Percentiles rank a stretch among this genome's conserved stretches.
Evolutionary conservation across 1,139 yeast genomes (phyloP).

Genomic region (Scheffersomyces segobiensis): DNA sequence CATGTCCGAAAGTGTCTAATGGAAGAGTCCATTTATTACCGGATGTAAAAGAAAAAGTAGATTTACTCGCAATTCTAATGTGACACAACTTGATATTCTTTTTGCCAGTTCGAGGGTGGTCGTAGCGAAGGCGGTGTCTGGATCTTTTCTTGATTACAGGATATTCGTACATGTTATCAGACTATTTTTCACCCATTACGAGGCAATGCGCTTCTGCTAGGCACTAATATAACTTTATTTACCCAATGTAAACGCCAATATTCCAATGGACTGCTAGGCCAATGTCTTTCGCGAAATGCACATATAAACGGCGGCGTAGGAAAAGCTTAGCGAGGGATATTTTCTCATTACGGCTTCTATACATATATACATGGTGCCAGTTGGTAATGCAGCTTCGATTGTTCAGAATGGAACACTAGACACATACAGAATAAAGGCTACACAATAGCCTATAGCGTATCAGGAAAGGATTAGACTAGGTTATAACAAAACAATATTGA

Average conservation of each 20-base stretch:
- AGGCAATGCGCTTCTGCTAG: background rate
- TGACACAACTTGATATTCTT: background rate
- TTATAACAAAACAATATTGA: background rate
- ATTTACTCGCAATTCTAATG: background rate
- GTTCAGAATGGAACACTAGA: no score
- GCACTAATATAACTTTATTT: background rate
- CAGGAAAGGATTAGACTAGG: background rate
- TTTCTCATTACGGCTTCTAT: background rate
- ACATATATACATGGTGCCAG: background rate
- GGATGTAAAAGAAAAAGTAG: background rate
- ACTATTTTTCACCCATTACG: background rate
- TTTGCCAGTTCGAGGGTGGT: background rate
- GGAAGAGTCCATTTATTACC: background rate
- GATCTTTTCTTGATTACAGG: background rate
- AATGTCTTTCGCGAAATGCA: background rate
- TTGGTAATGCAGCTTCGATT: background rate
- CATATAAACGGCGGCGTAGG: background rate
- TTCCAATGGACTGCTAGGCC: background rate
- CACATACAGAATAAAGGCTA: background rate
- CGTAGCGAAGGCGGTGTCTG: background rate
- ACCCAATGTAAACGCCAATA: background rate
- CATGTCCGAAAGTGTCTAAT: background rate
- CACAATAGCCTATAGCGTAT: background rate
- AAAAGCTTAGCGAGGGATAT: background rate
- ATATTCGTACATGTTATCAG: background rate